phyloP scores from a whole-genome alignment of 2,329 filamentous ascomycete species.

The Fonsecaea monophora region DNA sequence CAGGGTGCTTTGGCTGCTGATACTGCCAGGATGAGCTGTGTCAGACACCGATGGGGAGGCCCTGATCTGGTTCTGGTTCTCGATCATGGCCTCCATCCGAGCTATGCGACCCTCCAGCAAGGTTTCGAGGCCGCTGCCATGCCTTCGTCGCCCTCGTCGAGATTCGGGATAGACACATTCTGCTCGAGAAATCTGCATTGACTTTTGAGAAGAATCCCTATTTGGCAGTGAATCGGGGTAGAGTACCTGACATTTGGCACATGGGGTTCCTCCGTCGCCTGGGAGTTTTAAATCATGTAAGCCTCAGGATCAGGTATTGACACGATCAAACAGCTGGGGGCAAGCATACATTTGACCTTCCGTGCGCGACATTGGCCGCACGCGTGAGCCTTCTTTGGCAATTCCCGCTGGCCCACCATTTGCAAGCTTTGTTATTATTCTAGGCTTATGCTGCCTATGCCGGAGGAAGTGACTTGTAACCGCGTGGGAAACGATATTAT shows the following conservation, averaged over 20 bases:
- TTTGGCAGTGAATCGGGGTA: neutral
- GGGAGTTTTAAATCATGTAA: neutral
- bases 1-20: slow-evolving; percentile 1
- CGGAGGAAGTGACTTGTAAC: neutral
- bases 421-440: neutral
- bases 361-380: slow-evolving; percentile 7
- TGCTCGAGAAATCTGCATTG: slow-evolving; percentile 2
- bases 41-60: slow-evolving; percentile 1
- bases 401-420: neutral
- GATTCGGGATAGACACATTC: slow-evolving; percentile 9
- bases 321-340: neutral
- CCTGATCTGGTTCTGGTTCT: neutral
- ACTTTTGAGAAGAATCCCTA: neutral
- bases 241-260: neutral
- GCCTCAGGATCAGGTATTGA: neutral
- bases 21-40: neutral
- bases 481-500: neutral
- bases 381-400: slow-evolving; percentile 10
- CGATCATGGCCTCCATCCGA: slow-evolving; percentile 7
- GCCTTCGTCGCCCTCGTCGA: slow-evolving; percentile 3
- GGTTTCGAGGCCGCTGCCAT: neutral
- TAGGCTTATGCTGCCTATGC: neutral
- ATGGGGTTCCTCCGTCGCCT: neutral
- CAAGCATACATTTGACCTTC: slow-evolving; percentile 9
- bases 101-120: slow-evolving; percentile 4